A percentile compares a stretch with the other conserved stretches of the same genome.
Conservation (phyloP, 2,329 filamentous ascomycete genomes). For the Coleophoma cylindrospora region DNA sequence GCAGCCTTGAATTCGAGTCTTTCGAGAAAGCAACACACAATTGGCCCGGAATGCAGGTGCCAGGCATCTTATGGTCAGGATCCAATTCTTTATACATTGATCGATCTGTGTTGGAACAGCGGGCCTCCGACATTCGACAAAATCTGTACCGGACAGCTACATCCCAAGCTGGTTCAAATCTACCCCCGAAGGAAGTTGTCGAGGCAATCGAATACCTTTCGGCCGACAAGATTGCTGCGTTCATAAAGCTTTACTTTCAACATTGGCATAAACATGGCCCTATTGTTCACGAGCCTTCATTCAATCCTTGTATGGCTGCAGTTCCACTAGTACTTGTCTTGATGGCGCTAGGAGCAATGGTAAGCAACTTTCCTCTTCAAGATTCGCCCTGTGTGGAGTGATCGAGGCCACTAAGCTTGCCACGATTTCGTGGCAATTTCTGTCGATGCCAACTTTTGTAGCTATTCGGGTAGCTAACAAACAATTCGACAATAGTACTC, state of each 20-base stretch:
- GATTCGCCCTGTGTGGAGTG: not conserved
- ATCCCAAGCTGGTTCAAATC: conserved; percentile 13
- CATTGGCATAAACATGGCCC: conserved; percentile 27
- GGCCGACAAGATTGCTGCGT: conserved; percentile 16
- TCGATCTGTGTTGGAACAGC: conserved; percentile 16
- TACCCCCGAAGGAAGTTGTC: conserved; percentile 15
- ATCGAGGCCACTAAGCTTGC: no score
- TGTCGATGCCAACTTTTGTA: no score
- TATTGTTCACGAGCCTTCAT: conserved; percentile 24
- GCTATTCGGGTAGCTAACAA: no score
- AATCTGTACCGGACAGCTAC: conserved; percentile 20
- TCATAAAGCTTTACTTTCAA: conserved; percentile 24
- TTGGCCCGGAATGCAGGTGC: conserved; percentile 13
- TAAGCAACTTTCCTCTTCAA: conserved; percentile 6
- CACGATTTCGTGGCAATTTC: no score
- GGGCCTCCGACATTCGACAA: conserved; percentile 21
- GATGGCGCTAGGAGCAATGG: conserved; percentile 26
- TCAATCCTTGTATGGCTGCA: conserved; percentile 22
- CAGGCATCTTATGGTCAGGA: conserved; percentile 16
- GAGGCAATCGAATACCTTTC: conserved; percentile 22
- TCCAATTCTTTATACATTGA: conserved; percentile 11
- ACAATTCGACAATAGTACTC: conserved; percentile 15
- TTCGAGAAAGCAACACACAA: conserved; percentile 20
- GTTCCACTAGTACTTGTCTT: conserved; percentile 22
- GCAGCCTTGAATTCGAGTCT: conserved; percentile 19